phyloP scores from a whole-genome alignment of 768 basidiomycete genomes.

The Russula emetica region DNA sequence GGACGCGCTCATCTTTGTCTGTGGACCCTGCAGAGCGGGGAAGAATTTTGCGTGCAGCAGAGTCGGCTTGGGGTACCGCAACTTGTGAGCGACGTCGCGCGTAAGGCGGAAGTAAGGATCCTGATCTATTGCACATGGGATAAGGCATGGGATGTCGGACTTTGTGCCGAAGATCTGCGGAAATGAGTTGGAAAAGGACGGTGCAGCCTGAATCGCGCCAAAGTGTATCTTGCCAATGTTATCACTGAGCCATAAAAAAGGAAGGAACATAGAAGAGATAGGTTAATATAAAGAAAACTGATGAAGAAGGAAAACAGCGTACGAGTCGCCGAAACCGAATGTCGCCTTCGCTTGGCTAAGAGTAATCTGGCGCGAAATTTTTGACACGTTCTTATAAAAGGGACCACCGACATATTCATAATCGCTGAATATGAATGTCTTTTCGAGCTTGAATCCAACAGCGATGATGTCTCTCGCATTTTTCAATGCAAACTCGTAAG shows the following conservation, averaged over 20 bases:
- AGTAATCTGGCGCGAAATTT: slow-evolving; percentile 88
- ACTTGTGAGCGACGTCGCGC: slow-evolving; percentile 87
- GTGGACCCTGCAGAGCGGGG: slow-evolving; percentile 94
- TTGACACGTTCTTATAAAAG: slow-evolving; percentile 93
- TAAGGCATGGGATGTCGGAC: slow-evolving; percentile 84
- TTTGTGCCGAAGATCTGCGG: slow-evolving; percentile 90
- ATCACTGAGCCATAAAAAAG: slow-evolving; percentile 53
- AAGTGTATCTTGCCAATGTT: slow-evolving; percentile 99
- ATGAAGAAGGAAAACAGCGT: slow-evolving; percentile 34
- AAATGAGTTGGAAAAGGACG: slow-evolving; percentile 97
- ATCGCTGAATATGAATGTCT: slow-evolving; percentile 97
- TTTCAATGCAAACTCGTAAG: slow-evolving; percentile 69
- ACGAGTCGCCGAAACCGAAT: slow-evolving; percentile 97
- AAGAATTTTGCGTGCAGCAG: slow-evolving; percentile 96
- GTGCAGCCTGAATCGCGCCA: slow-evolving; percentile 90
- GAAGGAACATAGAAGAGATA: neutral
- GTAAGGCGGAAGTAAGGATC: slow-evolving; percentile 97
- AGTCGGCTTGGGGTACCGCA: slow-evolving; percentile 93
- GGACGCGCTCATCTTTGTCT: slow-evolving; percentile 99
- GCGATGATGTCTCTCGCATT: slow-evolving; percentile 98
- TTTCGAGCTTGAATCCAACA: slow-evolving; percentile 84
- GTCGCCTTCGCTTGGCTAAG: slow-evolving; percentile 91
- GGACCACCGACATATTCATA: slow-evolving; percentile 85
- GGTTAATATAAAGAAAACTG: neutral
- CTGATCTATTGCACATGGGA: slow-evolving; percentile 98